Evolutionary conservation across 257 asterid genomes (phyloP).

Genomic region (Nicotiana obtusifolia): DNA sequence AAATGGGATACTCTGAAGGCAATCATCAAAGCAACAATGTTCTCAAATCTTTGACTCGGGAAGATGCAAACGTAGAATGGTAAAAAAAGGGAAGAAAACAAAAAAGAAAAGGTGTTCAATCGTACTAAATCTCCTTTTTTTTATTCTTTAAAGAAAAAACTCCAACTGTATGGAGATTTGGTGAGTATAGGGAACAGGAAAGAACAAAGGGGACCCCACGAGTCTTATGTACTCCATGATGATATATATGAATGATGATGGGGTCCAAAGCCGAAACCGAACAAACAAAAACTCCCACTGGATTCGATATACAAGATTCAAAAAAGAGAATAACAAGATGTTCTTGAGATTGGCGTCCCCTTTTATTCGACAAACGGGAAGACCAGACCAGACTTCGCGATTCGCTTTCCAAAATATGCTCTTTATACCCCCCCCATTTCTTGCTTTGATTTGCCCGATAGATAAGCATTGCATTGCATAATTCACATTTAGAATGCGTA

Average conservation of each 20-base stretch:
- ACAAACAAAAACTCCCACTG: slow-evolving; percentile 20
- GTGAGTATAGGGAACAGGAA: neutral
- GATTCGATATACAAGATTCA: slow-evolving; percentile 63
- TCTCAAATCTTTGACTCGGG: slow-evolving; percentile 71
- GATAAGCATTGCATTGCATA: neutral
- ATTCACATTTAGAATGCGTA: no score
- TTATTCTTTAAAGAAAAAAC: neutral
- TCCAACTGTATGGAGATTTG: neutral
- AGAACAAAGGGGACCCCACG: slow-evolving; percentile 1
- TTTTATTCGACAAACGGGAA: slow-evolving; percentile 56
- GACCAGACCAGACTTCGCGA: slow-evolving; percentile 27
- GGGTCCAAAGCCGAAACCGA: neutral
- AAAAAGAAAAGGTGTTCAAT: slow-evolving; percentile 11
- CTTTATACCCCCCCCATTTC: slow-evolving; percentile 16
- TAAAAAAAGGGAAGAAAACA: slow-evolving; percentile 22
- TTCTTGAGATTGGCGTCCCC: slow-evolving; percentile 64
- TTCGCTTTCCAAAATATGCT: slow-evolving; percentile 85
- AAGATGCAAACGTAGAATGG: slow-evolving; percentile 50
- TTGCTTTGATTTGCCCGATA: slow-evolving; percentile 26
- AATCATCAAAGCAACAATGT: slow-evolving; percentile 70
- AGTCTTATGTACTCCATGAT: neutral
- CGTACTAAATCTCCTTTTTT: neutral
- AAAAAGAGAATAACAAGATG: slow-evolving; percentile 25
- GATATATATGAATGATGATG: neutral
- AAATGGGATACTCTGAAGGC: slow-evolving; percentile 39